Base-by-base conservation (phyloP, 108 stramenopile genomes). In the Epithemia pelagica region DNA sequence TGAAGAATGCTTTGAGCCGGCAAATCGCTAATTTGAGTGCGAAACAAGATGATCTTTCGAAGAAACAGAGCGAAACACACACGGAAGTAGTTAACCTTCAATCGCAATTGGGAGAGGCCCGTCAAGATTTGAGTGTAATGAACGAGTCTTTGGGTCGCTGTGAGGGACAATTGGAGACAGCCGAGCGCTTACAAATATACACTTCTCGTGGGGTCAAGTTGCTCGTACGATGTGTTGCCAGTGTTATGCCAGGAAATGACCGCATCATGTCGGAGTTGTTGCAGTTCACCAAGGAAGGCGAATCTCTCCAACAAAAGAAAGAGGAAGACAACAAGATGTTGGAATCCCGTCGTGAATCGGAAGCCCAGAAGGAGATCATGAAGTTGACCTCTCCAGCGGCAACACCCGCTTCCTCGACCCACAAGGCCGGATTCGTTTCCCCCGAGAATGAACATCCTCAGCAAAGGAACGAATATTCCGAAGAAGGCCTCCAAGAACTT, bases 61-160 rank as follows among this genome's bases (percentile, higher is more conserved):
- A 77, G 19, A 75, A 82, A 30, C 83, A 84, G 66, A 74, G 79
- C 25, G 76, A 76, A 15, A 87, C 87, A 0, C 83, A 84, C 58
- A 65, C 72, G 5, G 61, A 71, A 2, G 86, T 91, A 24, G 20
- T 74, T 54, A 69, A 72, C 2, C 28, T 91, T 0, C 74, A 78
- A 59, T 62, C 66, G 25, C 82, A 85, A 31, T 55, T 79, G 27
- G 70, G 66, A 19, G 67, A 79, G 33, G 74, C 78, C 18, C 65
- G 78, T 24, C 23, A 22, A 20, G 78, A 79, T 52, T 23, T 79
- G 31, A 32, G 28, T 23, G 52, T 55, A 0, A 22, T 79, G 52
- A 53, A 55, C 46, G 30, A 32, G 24, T 56, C 60, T 28, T 27
- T 79, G 56, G 66, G 62, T 30, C 33, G 78, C 2, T 74, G 74